Conservation (phyloP, 441 rosid genomes). For the California macrophylla region DNA sequence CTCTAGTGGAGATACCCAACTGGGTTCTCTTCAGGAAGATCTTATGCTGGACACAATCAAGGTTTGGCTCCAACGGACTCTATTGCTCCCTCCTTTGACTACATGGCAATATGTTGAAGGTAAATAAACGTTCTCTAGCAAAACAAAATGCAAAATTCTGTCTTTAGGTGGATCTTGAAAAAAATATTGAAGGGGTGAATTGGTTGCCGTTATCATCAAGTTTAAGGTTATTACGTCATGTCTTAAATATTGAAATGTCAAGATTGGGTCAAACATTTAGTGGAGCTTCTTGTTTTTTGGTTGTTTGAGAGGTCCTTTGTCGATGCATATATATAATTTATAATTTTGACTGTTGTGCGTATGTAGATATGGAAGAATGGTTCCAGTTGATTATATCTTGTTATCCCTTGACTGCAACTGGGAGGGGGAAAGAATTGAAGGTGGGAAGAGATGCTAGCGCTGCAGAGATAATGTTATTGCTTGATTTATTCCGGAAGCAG, state of each 20-base stretch:
- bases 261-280: neutral
- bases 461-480: conserved; percentile 53
- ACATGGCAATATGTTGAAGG: conserved; percentile 59
- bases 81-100: conserved; percentile 62
- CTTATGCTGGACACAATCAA: conserved; percentile 38
- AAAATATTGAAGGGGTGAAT: neutral
- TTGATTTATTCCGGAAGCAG: conserved; percentile 76
- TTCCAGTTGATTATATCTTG: conserved; percentile 71
- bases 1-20: conserved; percentile 22
- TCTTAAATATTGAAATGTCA: neutral
- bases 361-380: conserved; percentile 82
- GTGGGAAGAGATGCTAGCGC: conserved; percentile 45
- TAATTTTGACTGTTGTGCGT: conserved; percentile 7
- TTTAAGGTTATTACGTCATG: neutral
- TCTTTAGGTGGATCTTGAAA: neutral
- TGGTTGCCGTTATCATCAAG: neutral
- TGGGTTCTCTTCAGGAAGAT: conserved; percentile 25
- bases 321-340: neutral
- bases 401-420: conserved; percentile 49
- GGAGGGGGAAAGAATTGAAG: conserved; percentile 39
- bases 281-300: neutral
- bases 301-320: conserved; percentile 6
- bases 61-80: conserved; percentile 64
- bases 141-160: neutral
- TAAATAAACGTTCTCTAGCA: conserved; percentile 12